A percentile compares a stretch with the other conserved stretches of the same genome.
These are phyloP conservation scores for Grigorovia jiainica DNA, from an alignment of 805 yeast genomes.

Conservation along the genomic window DNA sequence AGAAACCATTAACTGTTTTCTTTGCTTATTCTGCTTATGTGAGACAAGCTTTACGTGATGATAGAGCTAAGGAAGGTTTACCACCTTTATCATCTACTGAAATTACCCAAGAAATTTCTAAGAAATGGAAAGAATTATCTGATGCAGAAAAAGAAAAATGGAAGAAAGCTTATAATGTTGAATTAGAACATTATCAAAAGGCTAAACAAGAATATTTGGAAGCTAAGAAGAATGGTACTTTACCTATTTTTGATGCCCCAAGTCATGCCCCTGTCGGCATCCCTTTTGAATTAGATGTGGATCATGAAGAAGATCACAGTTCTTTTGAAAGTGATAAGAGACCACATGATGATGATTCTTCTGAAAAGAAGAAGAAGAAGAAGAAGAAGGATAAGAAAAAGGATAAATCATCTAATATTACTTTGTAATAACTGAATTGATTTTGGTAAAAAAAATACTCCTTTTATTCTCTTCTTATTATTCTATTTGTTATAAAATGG, in stretches of 20 bases:
- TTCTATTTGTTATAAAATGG: no score
- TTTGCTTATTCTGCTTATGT: conserved; percentile 68
- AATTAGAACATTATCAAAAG: conserved; percentile 36
- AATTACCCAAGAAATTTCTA: conserved; percentile 68
- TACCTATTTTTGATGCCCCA: conserved; percentile 22
- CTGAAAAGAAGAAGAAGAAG: conserved; percentile 39
- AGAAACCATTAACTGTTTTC: conserved; percentile 84
- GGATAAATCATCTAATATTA: conserved; percentile 20
- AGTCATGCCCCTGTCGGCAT: conserved; percentile 35
- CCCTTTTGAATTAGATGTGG: conserved; percentile 24
- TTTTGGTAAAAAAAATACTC: neutral
- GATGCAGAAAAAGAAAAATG: conserved; percentile 65
- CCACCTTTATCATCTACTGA: conserved; percentile 66
- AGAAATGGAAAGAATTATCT: conserved; percentile 65
- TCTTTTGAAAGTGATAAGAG: conserved; percentile 29
- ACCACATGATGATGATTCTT: conserved; percentile 27
- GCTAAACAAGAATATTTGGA: conserved; percentile 39
- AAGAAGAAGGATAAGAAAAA: conserved; percentile 49
- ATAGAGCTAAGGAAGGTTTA: conserved; percentile 49
- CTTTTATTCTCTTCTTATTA: no score
- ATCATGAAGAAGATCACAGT: conserved; percentile 11
- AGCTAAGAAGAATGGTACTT: conserved; percentile 34
- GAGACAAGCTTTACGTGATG: conserved; percentile 62
- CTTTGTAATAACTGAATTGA: conserved; percentile 1
- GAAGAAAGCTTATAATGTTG: conserved; percentile 46